These are phyloP conservation scores for Gloeophyllum trabeum DNA, from an alignment of 768 basidiomycete species.

Conservation along the genomic window DNA sequence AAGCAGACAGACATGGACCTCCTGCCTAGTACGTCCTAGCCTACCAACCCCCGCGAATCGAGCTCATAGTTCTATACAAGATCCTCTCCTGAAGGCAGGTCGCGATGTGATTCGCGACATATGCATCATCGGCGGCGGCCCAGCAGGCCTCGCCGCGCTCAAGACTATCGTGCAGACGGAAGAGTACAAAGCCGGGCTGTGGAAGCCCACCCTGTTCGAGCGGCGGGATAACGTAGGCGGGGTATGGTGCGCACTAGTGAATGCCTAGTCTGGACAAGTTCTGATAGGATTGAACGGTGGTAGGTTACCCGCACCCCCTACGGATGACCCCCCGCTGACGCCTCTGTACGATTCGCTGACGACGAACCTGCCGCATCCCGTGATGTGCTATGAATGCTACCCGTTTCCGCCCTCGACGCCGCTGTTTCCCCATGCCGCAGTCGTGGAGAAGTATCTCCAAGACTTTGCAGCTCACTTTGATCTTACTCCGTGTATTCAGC, in stretches of 20 bases:
- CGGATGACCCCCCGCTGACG: slow-evolving; percentile 43
- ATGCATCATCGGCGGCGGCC: slow-evolving; percentile 67
- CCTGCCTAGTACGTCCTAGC: not conserved
- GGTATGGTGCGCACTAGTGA: slow-evolving; percentile 46
- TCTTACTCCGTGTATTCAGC: slow-evolving; percentile 47
- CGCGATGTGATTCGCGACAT: slow-evolving; percentile 26
- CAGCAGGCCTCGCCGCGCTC: slow-evolving; percentile 62
- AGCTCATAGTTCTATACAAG: not conserved
- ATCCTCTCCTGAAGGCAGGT: not conserved
- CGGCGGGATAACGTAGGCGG: slow-evolving; percentile 59
- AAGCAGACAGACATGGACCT: too few species aligned
- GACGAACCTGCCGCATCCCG: slow-evolving; percentile 72
- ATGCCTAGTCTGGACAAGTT: not conserved
- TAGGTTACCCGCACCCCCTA: slow-evolving; percentile 45
- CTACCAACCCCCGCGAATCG: not conserved
- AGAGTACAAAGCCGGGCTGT: slow-evolving; percentile 44
- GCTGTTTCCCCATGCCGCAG: slow-evolving; percentile 50
- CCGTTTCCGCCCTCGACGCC: slow-evolving; percentile 63
- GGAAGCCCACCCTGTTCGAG: slow-evolving; percentile 59
- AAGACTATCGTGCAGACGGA: slow-evolving; percentile 51
- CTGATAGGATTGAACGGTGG: not conserved
- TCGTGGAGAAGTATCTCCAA: slow-evolving; percentile 60
- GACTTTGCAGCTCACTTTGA: slow-evolving; percentile 53
- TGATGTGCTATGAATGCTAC: slow-evolving; percentile 60
- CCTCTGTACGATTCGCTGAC: slow-evolving; percentile 73